Conservation (phyloP, 306 rosid species). For the Cucumis sativus region DNA sequence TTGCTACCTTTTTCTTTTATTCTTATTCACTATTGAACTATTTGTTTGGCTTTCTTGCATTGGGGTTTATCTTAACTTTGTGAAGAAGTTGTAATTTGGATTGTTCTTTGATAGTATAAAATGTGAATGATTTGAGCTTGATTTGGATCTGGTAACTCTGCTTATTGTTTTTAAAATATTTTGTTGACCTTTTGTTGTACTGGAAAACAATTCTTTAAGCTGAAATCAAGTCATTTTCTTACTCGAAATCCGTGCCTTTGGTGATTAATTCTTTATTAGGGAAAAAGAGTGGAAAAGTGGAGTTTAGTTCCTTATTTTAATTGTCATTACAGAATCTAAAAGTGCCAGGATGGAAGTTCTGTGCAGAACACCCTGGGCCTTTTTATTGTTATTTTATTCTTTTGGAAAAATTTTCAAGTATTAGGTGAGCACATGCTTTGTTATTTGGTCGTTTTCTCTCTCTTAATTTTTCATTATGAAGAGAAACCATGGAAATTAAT, state of each 20-base stretch:
- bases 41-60: not conserved
- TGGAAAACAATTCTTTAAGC: not conserved
- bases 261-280: not conserved
- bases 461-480: not conserved
- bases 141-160: conserved; percentile 1
- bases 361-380: not conserved
- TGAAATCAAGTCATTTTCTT: not conserved
- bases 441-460: not conserved
- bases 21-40: not conserved
- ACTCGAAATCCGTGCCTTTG: not conserved
- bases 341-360: not conserved
- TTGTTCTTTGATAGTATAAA: not conserved
- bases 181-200: not conserved
- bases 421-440: not conserved
- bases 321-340: not conserved
- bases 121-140: not conserved
- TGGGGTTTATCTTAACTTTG: not conserved
- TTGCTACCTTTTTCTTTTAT: not conserved
- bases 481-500: not conserved
- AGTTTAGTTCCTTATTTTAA: not conserved
- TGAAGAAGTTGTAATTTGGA: not conserved
- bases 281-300: conserved; percentile 1
- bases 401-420: not conserved
- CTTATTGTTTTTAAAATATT: not conserved
- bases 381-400: not conserved